Base-by-base conservation (phyloP, 2,329 filamentous ascomycete species). In the Hirsutella thompsonii region DNA sequence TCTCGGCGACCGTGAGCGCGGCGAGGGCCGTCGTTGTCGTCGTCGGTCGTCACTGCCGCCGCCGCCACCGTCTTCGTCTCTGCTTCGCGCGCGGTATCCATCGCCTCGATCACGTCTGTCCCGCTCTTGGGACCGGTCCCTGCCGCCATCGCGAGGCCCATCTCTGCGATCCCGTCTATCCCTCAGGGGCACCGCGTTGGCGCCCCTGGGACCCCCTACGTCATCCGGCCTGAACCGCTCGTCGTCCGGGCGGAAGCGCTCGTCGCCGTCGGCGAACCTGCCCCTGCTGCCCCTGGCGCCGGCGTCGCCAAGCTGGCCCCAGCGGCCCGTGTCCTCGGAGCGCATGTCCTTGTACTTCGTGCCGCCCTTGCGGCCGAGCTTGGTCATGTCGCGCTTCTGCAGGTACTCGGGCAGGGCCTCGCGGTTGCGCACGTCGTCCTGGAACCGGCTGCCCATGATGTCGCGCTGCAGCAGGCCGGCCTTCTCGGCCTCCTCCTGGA, bases 321-420 rank as follows among this genome's bases (percentile, higher is more conserved):
- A 95, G 23, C 74, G 69, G 0, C 92, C 92, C 0, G 92, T 98
- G 61, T 98, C 92, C 63, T 98, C 90, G 13, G 70, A 76, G 57
- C 80, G 81, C 54, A 98, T 72, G 60, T 98, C 92, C 52, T 75
- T 83, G 63, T 96, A 96, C 60, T 83, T 85, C 6, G 87, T 89
- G 21, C 85, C 79, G 18, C 92, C 90, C 67, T 94, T 94, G 65
- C 83, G 86, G 19, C 92, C 92, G 20, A 98, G 63, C 65, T 89
- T 90, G 13, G 89, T 90, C 82, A 92, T 87, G 61, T 96, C 92
- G 42, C 92, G 72, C 53, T 93, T 79, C 64, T 94, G 88, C 68
- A 98, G 79, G 49, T 89, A 93, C 64, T 94, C 81, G 3, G 92
- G 92, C 52, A 98, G 63, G 2, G 87, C 68, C 52, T 92, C 84